These are phyloP conservation scores for Scutellospora calospora DNA, from an alignment of 371 early-diverging fungal species.

Conservation along the genomic window DNA sequence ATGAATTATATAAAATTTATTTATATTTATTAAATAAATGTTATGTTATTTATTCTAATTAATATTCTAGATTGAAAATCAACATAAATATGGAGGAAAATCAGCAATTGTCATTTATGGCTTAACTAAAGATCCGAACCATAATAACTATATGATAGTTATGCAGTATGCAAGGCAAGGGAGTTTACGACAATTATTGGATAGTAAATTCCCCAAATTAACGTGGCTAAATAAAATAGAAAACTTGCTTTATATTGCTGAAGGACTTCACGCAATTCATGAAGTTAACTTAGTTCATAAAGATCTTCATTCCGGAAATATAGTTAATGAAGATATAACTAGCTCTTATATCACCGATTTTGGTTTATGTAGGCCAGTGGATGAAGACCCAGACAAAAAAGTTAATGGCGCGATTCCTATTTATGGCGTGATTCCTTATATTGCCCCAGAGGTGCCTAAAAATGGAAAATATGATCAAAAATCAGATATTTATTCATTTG, in stretches of 20 bases:
- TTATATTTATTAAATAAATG: no score
- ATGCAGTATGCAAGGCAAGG: no score
- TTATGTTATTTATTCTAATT: no score
- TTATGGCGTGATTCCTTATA: not conserved
- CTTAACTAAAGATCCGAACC: no score
- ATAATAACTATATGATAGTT: no score
- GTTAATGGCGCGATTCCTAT: constrained; percentile 7
- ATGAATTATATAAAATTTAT: no score
- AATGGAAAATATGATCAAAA: not conserved
- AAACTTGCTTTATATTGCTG: not conserved
- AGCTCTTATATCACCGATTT: not conserved
- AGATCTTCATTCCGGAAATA: constrained; percentile 36
- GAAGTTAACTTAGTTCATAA: not conserved
- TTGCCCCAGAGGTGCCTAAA: not conserved
- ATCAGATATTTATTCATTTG: constrained; percentile 5
- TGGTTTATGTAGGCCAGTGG: constrained; percentile 4
- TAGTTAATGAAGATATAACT: not conserved
- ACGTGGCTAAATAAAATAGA: not conserved
- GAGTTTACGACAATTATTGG: no score
- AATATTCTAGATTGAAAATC: no score
- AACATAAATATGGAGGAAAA: no score
- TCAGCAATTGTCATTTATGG: no score
- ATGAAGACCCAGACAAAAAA: not conserved
- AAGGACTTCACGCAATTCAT: not conserved
- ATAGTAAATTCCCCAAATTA: not conserved